A percentile compares a stretch with the other conserved stretches of the same genome.
Evolutionary conservation across 75 land plant species (phyloP).

Genomic region (Sequoiadendron giganteum): DNA sequence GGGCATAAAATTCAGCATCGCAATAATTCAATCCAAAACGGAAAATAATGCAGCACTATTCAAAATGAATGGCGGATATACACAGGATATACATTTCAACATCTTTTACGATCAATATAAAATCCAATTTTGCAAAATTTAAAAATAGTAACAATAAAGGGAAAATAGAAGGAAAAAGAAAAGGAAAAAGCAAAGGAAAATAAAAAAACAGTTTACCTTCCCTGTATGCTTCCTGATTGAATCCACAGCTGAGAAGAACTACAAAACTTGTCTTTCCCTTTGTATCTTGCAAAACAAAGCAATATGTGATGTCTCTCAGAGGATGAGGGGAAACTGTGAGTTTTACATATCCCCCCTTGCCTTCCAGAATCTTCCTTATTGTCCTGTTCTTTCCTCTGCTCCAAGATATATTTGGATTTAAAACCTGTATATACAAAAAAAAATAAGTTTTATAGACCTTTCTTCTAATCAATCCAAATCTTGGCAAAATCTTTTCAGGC

Average conservation of each 20-base stretch:
- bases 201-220: neutral
- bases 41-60: neutral
- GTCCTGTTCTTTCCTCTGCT: neutral
- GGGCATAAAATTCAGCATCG: neutral
- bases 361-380: neutral
- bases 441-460: neutral
- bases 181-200: too few species aligned
- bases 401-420: neutral
- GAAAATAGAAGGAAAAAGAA: neutral
- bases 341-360: neutral
- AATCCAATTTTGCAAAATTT: neutral
- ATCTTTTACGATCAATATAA: neutral
- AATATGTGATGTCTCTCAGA: neutral
- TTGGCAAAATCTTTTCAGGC: neutral
- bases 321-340: neutral
- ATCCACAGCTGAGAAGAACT: neutral
- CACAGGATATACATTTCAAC: neutral
- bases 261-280: neutral
- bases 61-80: neutral
- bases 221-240: neutral
- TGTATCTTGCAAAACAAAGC: neutral
- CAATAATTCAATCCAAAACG: neutral
- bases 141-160: neutral
- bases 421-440: neutral
- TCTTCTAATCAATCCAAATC: neutral